Conservation (phyloP, 306 rosid species). For the Cucurbita maxima region DNA sequence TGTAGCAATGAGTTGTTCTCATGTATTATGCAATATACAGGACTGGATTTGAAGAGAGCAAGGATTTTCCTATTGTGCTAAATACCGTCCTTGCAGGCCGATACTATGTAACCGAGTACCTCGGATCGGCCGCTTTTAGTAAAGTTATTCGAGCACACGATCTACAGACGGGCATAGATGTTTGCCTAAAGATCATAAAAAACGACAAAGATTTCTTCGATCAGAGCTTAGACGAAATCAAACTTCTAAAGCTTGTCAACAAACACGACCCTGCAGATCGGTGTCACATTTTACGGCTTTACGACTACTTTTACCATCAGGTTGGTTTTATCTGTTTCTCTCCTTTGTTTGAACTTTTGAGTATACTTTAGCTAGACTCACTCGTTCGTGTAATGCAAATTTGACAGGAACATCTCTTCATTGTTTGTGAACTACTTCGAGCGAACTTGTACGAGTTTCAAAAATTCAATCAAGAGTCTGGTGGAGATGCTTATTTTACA, state of each 20-base stretch:
- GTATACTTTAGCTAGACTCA: not conserved
- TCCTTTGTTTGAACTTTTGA: not conserved
- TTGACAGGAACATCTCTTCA: conserved; percentile 81
- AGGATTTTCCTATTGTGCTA: conserved; percentile 79
- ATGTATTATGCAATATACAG: conserved; percentile 37
- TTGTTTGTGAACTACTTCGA: conserved; percentile 85
- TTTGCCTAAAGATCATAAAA: conserved; percentile 95
- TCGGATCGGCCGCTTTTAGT: conserved; percentile 97
- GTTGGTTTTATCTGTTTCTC: conserved; percentile 16
- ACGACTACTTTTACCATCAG: conserved; percentile 92
- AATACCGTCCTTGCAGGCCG: conserved; percentile 75
- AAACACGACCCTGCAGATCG: conserved; percentile 76
- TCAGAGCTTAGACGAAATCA: conserved; percentile 94
- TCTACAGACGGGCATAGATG: conserved; percentile 68
- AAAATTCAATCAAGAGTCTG: conserved; percentile 87
- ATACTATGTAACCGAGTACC: conserved; percentile 71
- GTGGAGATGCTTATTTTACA: conserved; percentile 74
- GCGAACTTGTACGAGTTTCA: conserved; percentile 92
- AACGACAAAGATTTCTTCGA: conserved; percentile 95
- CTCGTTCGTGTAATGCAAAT: not conserved
- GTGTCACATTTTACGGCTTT: conserved; percentile 72
- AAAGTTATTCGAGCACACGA: conserved; percentile 92
- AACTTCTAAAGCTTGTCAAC: conserved; percentile 87
- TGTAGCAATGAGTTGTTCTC: conserved; percentile 16
- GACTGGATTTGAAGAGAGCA: conserved; percentile 97